Conservation (phyloP, 306 rosid genomes). For the Pterocarpus santalinus region DNA sequence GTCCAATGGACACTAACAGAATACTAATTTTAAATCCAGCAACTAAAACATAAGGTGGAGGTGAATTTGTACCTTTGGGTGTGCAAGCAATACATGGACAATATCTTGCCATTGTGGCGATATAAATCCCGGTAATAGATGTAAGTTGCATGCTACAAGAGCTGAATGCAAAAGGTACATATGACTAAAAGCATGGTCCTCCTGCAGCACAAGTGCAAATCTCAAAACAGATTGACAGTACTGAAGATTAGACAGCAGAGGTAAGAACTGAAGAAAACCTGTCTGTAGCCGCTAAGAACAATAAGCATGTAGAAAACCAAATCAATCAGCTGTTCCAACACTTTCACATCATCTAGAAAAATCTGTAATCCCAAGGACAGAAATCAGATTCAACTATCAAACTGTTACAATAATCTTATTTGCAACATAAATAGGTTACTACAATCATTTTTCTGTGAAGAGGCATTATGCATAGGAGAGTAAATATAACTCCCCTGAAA, state of each 20-base stretch:
- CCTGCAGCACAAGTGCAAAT: constrained; percentile 68
- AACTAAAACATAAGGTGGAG: constrained; percentile 30
- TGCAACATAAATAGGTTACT: constrained; percentile 26
- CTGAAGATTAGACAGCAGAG: constrained; percentile 40
- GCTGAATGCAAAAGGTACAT: constrained; percentile 74
- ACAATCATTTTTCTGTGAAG: constrained; percentile 21
- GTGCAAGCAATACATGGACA: constrained; percentile 86
- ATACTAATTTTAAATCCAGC: constrained; percentile 20
- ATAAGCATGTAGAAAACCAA: constrained; percentile 81
- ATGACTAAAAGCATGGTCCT: constrained; percentile 56
- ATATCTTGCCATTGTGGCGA: constrained; percentile 90
- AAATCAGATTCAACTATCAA: constrained; percentile 46
- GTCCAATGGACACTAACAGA: constrained; percentile 33
- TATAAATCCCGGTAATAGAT: constrained; percentile 77
- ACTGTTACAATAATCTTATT: background rate
- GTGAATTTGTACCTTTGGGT: constrained; percentile 76
- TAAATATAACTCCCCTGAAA: constrained; percentile 26
- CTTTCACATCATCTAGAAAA: constrained; percentile 85
- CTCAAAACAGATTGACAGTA: constrained; percentile 44
- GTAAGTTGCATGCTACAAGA: constrained; percentile 79
- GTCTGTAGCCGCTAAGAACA: constrained; percentile 72
- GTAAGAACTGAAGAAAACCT: constrained; percentile 63
- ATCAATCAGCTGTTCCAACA: constrained; percentile 81
- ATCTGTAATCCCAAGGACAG: constrained; percentile 62
- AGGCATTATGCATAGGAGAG: constrained; percentile 25